Percentiles rank a stretch among this genome's conserved stretches.
These are phyloP conservation scores for Zostera marina DNA, from an alignment of 116 monocot genomes.

Conservation along the genomic window DNA sequence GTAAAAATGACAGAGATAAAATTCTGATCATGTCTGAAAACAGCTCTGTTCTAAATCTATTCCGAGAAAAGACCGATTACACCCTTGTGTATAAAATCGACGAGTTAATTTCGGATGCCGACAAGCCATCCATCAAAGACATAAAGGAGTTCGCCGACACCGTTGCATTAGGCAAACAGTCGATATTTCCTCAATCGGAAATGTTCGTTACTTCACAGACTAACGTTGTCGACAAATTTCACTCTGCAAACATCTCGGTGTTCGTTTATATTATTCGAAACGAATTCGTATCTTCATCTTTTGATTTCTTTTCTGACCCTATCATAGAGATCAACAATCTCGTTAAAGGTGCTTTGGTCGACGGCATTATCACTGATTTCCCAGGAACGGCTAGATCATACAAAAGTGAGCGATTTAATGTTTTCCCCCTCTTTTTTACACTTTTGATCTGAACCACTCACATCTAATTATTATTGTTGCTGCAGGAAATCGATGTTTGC, in stretches of 20 bases:
- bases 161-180: constrained; percentile 32
- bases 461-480: not conserved
- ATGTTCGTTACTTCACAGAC: constrained; percentile 25
- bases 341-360: constrained; percentile 20
- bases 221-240: constrained; percentile 21
- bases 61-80: constrained; percentile 48
- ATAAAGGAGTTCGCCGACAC: constrained; percentile 51
- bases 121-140: constrained; percentile 28
- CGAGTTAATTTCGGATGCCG: constrained; percentile 24
- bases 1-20: constrained; percentile 19
- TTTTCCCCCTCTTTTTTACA: not conserved
- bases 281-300: constrained; percentile 44
- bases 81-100: constrained; percentile 45
- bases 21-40: constrained; percentile 48
- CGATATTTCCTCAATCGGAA: constrained; percentile 22
- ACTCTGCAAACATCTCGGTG: constrained; percentile 33
- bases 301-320: constrained; percentile 69
- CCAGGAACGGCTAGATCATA: constrained; percentile 39
- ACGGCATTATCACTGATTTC: constrained; percentile 72
- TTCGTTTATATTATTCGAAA: constrained; percentile 49
- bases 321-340: constrained; percentile 47
- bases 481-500: constrained; percentile 5
- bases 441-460: too few relatives aligned
- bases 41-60: constrained; percentile 44
- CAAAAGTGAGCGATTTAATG: constrained; percentile 26